Percentiles rank a stretch among this genome's conserved stretches.
phyloP scores from a whole-genome alignment of 768 basidiomycete genomes.

The Pleurotus djamor region DNA sequence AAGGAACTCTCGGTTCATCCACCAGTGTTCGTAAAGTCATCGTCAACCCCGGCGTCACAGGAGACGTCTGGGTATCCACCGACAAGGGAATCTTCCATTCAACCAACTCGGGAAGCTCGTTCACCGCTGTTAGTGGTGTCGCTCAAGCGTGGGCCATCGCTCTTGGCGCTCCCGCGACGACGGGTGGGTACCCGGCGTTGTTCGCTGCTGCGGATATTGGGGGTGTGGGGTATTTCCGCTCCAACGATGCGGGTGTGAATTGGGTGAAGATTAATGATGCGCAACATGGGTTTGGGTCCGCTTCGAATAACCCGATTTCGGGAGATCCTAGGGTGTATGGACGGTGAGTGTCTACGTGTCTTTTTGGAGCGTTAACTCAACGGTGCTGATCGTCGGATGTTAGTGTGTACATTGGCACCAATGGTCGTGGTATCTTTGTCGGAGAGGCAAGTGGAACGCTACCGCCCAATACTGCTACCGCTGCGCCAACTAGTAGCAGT shows the following conservation, averaged over 20 bases:
- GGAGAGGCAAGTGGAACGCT: constrained; percentile 33
- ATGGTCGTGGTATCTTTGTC: constrained; percentile 58
- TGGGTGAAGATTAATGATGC: constrained; percentile 63
- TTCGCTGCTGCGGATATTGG: constrained; percentile 54
- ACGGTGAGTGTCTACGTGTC: constrained; percentile 33
- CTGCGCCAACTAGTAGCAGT: constrained; percentile 16
- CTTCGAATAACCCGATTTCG: constrained; percentile 40
- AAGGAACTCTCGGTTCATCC: constrained; percentile 44
- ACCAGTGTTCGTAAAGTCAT: constrained; percentile 48
- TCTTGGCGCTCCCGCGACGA: constrained; percentile 46
- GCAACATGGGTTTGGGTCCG: constrained; percentile 55
- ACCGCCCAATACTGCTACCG: constrained; percentile 21
- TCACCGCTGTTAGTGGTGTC: constrained; percentile 44
- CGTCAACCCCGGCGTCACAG: constrained; percentile 50
- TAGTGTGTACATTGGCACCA: constrained; percentile 61
- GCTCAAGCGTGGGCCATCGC: constrained; percentile 56
- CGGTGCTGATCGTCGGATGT: too few species aligned
- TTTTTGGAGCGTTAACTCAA: too few species aligned
- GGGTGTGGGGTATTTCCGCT: constrained; percentile 51
- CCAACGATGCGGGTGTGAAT: constrained; percentile 51
- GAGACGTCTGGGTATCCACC: constrained; percentile 66
- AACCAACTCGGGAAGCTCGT: constrained; percentile 46
- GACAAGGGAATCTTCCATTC: constrained; percentile 58
- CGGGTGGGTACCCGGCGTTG: constrained; percentile 51
- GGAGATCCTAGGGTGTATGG: constrained; percentile 55